phyloP scores from a whole-genome alignment of 2,329 filamentous ascomycete genomes.

The Graphilbum ipis-grandicollis region DNA sequence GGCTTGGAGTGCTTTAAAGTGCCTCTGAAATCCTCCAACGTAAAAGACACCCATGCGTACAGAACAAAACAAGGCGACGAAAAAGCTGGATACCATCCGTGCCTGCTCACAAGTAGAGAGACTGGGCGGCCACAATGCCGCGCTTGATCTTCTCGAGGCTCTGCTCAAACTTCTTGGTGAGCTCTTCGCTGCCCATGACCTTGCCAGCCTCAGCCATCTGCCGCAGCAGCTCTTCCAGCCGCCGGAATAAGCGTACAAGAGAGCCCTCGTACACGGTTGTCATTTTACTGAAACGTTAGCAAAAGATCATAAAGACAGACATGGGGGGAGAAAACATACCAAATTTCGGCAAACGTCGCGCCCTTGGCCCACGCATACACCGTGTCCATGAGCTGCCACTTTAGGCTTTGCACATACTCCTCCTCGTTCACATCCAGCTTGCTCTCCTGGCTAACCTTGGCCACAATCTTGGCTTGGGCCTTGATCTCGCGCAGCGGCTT shows the following conservation, averaged over 20 bases:
- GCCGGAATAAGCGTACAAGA: slow-evolving; percentile 86
- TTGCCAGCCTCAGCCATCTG: slow-evolving; percentile 94
- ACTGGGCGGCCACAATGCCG: slow-evolving; percentile 90
- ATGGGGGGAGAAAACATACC: slow-evolving; percentile 41
- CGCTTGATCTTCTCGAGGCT: slow-evolving; percentile 72
- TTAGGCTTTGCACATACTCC: slow-evolving; percentile 77
- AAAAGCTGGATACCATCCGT: too few relatives aligned
- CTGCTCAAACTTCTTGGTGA: slow-evolving; percentile 81
- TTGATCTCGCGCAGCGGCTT: slow-evolving; percentile 81
- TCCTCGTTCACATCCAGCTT: slow-evolving; percentile 92
- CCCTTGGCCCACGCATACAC: slow-evolving; percentile 86
- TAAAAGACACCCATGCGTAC: too few relatives aligned
- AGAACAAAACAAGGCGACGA: too few relatives aligned
- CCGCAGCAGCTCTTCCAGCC: slow-evolving; percentile 80
- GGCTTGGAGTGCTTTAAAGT: too few relatives aligned
- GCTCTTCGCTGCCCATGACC: slow-evolving; percentile 93
- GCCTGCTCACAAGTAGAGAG: slow-evolving; percentile 71
- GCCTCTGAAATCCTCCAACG: too few relatives aligned
- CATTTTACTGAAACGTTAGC: slow-evolving; percentile 56
- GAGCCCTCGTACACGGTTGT: slow-evolving; percentile 96
- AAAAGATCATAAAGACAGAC: neutral
- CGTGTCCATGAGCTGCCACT: slow-evolving; percentile 94
- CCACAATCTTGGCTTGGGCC: slow-evolving; percentile 69
- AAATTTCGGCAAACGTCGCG: slow-evolving; percentile 80
- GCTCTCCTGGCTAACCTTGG: slow-evolving; percentile 86